phyloP scores from a whole-genome alignment of 805 yeast genomes.

The Wickerhamiella domercqiae region DNA sequence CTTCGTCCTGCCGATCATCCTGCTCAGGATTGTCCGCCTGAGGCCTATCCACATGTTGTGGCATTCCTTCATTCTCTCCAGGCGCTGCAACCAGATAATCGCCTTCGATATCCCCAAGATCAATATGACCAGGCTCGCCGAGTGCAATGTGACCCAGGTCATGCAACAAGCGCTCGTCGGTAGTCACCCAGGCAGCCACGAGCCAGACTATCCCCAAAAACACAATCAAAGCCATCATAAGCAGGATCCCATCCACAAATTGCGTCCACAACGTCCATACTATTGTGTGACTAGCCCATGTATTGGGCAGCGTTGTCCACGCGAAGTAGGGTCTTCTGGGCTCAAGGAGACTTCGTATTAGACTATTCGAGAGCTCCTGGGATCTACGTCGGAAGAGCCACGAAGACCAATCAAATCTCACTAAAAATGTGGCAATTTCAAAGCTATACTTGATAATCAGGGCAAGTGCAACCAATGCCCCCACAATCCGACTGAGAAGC shows the following conservation, averaged over 20 bases:
- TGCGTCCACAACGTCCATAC: constrained; percentile 6
- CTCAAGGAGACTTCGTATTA: constrained; percentile 6
- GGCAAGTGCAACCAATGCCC: constrained; percentile 12
- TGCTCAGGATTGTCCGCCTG: no score
- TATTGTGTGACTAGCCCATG: constrained; percentile 7
- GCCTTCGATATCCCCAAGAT: constrained; percentile 10
- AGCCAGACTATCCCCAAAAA: constrained; percentile 6
- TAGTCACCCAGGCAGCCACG: constrained; percentile 9
- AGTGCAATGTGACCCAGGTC: constrained; percentile 14
- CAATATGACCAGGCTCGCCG: constrained; percentile 14
- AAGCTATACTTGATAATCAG: constrained; percentile 5
- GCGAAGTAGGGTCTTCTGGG: constrained; percentile 15
- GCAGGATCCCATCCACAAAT: constrained; percentile 7
- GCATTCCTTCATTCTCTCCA: no score
- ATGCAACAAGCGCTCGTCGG: constrained; percentile 9
- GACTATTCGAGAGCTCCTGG: constrained; percentile 15
- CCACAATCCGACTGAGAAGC: constrained; percentile 11
- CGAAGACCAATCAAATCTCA: not conserved
- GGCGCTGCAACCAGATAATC: no score
- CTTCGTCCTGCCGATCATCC: not conserved
- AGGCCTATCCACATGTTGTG: no score
- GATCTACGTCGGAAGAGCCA: not conserved
- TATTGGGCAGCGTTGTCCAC: constrained; percentile 6
- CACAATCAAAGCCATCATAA: constrained; percentile 2
- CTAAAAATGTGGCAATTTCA: constrained; percentile 2